Base-by-base conservation (phyloP, 179 eudicot genomes). In the Corrigiola litoralis region DNA sequence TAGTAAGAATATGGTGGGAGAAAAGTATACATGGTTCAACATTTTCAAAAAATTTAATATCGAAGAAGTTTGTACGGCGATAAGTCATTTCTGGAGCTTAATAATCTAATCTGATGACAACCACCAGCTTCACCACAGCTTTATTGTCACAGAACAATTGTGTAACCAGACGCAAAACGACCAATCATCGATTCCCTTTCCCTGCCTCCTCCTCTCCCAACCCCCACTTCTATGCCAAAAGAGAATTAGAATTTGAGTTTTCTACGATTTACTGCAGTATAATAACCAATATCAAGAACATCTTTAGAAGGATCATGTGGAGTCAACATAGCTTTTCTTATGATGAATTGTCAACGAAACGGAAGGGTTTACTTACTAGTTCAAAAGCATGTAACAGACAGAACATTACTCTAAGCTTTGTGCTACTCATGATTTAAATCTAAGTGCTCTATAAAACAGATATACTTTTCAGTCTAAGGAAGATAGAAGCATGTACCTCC, bases 401-500 rank as follows among this genome's bases (percentile, higher is more conserved):
- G 38, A 29, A 40, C 28, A 42, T 4, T 23, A 32, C 41, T 54
- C 24, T 29, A 58, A 31, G 45, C 48, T 24, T 54, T 49, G 41
- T 32, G 6, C 12, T 61, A 54, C 18, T 7, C 18, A 13, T 24
- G 1, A 2, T 21, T 32, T 57, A 17, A 40, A 45, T 47, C 23
- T 21, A 34, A 27, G 6, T 46, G 21, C 23, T 56, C 53, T 28
- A 34, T 13, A 55, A 48, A n/a, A 14, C 23, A 37, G 37, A 55
- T 23, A 61, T 37, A 11, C 14, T 60, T 36, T 23, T 3, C n/a
- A 28, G 46, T 51, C 36, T 18, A 61, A 45, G 32, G 46, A 69
- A 70, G 25, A 67, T 54, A 45, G 8, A 24, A 16, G 17, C 45
- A 60, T 63, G 44, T 81, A 92, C 96, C 78, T 81, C 68, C 74